Evolutionary conservation across 108 stramenopile genomes (phyloP).

Genomic region (Conticribra guillardii): DNA sequence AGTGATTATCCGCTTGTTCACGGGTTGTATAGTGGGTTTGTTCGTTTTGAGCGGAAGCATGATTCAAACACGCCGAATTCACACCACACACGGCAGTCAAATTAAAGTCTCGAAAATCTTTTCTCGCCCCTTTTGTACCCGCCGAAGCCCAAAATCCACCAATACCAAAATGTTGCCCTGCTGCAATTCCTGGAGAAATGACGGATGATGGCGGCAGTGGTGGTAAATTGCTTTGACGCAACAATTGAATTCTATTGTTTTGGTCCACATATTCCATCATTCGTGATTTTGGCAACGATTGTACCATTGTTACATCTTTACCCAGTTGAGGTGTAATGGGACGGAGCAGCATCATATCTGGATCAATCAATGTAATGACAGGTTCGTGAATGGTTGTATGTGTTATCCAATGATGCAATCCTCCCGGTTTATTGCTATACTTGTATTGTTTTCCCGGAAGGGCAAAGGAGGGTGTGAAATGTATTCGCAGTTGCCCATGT

Average conservation of each 20-base stretch:
- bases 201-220: conserved; percentile 17
- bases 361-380: conserved; percentile 76
- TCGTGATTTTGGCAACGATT: conserved; percentile 1
- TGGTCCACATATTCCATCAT: conserved; percentile 36
- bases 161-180: conserved; percentile 51
- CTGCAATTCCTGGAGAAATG: conserved; percentile 22
- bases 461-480: conserved; percentile 70
- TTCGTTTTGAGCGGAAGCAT: not conserved
- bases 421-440: conserved; percentile 94
- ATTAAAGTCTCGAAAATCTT: conserved; percentile 52
- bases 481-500: conserved; percentile 58
- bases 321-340: conserved; percentile 68
- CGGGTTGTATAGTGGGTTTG: conserved; percentile 32
- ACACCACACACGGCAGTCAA: conserved; percentile 46
- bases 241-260: conserved; percentile 13
- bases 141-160: conserved; percentile 37
- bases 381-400: conserved; percentile 59
- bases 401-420: conserved; percentile 81
- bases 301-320: conserved; percentile 8
- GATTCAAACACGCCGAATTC: conserved; percentile 39
- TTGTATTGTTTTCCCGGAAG: conserved; percentile 59
- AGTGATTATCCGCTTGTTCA: conserved; percentile 50
- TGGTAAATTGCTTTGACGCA: conserved; percentile 29
- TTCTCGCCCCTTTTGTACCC: conserved; percentile 27
- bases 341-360: conserved; percentile 79